These are phyloP conservation scores for Nectriaceae sp. DNA, from an alignment of 2,329 filamentous ascomycete genomes.

Conservation along the genomic window DNA sequence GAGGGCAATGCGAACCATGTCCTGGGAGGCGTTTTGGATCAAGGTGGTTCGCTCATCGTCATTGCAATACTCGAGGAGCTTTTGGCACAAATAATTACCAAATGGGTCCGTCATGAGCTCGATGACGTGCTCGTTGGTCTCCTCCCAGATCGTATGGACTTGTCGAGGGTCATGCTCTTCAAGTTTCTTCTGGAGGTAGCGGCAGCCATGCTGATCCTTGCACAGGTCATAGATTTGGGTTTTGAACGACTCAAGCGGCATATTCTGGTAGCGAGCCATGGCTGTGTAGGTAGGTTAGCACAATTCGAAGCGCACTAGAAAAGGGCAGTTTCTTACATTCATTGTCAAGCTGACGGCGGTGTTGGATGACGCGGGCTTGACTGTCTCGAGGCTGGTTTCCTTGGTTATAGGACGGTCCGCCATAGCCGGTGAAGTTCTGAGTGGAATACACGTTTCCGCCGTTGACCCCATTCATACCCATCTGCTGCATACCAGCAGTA, in stretches of 20 bases:
- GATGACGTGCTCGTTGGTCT: constrained; percentile 90
- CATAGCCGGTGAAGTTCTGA: constrained; percentile 61
- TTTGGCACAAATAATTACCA: constrained; percentile 99
- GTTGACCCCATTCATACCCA: constrained; percentile 55
- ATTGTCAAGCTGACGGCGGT: constrained; percentile 72
- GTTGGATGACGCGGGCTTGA: constrained; percentile 74
- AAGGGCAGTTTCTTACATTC: constrained; percentile 67
- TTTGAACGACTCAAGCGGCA: constrained; percentile 76
- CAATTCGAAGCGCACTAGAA: not conserved
- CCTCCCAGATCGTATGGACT: constrained; percentile 89
- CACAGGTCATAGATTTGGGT: constrained; percentile 88
- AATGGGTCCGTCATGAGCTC: constrained; percentile 99
- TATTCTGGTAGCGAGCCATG: constrained; percentile 81
- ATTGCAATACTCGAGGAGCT: constrained; percentile 92
- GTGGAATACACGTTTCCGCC: constrained; percentile 51
- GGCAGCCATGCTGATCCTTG: constrained; percentile 97
- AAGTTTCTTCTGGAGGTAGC: constrained; percentile 95
- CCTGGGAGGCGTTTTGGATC: constrained; percentile 83
- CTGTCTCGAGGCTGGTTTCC: constrained; percentile 67
- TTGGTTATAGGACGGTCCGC: constrained; percentile 51
- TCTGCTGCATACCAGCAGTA: constrained; percentile 67
- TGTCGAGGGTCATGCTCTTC: constrained; percentile 85
- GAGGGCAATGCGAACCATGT: constrained; percentile 89
- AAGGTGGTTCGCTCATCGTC: constrained; percentile 92
- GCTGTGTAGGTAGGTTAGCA: constrained; percentile 43